phyloP scores from a whole-genome alignment of 768 basidiomycete species.

The Amanita rimosa region DNA sequence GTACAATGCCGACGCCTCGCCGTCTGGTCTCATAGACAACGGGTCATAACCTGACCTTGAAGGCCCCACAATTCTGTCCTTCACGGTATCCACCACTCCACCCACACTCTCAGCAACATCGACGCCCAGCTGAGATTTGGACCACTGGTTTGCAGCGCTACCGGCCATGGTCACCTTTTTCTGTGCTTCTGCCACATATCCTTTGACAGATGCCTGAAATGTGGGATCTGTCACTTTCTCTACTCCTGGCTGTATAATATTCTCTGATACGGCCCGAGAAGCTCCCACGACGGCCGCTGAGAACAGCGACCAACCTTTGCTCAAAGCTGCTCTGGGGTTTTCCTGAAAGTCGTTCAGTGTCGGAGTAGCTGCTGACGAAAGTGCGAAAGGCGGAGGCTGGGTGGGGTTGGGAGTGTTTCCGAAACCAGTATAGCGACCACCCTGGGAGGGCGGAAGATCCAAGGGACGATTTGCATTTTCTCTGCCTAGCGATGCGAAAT shows the following conservation, averaged over 20 bases:
- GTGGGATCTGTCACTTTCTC: conserved; percentile 73
- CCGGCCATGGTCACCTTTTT: conserved; percentile 53
- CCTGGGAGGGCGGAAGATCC: conserved; percentile 85
- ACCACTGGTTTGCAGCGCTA: conserved; percentile 64
- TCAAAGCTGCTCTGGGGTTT: conserved; percentile 75
- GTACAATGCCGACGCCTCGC: conserved; percentile 53
- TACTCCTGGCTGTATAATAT: conserved; percentile 84
- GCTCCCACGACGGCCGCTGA: conserved; percentile 77
- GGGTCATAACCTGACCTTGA: conserved; percentile 38
- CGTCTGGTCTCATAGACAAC: conserved; percentile 32
- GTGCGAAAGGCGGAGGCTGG: conserved; percentile 54
- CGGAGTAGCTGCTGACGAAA: conserved; percentile 76
- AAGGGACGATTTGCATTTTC: conserved; percentile 70
- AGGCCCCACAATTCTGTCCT: conserved; percentile 48
- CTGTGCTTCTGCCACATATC: conserved; percentile 61
- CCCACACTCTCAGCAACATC: conserved; percentile 77
- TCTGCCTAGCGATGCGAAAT: conserved; percentile 75
- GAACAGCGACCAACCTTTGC: conserved; percentile 96
- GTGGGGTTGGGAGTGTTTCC: conserved; percentile 67
- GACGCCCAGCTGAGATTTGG: conserved; percentile 66
- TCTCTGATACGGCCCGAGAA: conserved; percentile 67
- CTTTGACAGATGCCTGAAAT: conserved; percentile 63
- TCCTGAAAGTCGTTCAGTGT: conserved; percentile 73
- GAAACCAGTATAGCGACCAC: conserved; percentile 89
- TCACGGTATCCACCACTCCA: conserved; percentile 54